A percentile compares a stretch with the other conserved stretches of the same genome.
These are phyloP conservation scores for Vanilla planifolia DNA, from an alignment of 106 monocot species.

Conservation along the genomic window DNA sequence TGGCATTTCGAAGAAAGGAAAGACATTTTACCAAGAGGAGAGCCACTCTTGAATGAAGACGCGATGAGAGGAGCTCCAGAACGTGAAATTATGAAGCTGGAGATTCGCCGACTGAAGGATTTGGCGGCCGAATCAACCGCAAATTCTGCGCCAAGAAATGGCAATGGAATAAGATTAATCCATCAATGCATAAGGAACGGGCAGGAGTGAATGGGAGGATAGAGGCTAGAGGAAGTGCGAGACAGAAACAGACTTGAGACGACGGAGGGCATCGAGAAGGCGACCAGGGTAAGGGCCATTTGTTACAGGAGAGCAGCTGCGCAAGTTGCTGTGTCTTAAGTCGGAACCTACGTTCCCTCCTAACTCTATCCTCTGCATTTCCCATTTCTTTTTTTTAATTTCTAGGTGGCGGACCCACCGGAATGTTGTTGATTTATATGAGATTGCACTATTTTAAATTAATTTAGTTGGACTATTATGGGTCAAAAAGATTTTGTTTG, in stretches of 20 bases:
- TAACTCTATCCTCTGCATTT: too few species aligned
- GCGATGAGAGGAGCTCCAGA: background rate
- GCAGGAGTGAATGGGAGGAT: background rate
- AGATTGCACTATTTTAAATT: too few species aligned
- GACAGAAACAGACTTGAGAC: slow-evolving; percentile 9
- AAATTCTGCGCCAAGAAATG: slow-evolving; percentile 1
- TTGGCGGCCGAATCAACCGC: slow-evolving; percentile 2
- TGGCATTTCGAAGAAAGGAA: background rate
- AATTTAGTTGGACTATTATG: too few species aligned
- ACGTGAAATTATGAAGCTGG: background rate
- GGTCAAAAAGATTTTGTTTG: too few species aligned
- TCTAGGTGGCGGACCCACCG: too few species aligned
- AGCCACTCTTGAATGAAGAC: slow-evolving; percentile 23
- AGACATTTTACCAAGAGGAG: slow-evolving; percentile 2
- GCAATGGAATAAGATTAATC: background rate
- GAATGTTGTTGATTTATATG: too few species aligned
- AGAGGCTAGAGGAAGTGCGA: background rate
- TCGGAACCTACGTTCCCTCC: too few species aligned
- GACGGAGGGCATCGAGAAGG: background rate
- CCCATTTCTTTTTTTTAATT: too few species aligned
- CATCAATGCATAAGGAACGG: background rate
- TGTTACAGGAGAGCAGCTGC: too few species aligned
- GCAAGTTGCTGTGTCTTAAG: background rate
- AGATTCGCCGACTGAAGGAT: background rate
- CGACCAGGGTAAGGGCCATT: slow-evolving; percentile 15